Conservation (phyloP, 78 protist species). For the Cavenderia fasciculata region DNA sequence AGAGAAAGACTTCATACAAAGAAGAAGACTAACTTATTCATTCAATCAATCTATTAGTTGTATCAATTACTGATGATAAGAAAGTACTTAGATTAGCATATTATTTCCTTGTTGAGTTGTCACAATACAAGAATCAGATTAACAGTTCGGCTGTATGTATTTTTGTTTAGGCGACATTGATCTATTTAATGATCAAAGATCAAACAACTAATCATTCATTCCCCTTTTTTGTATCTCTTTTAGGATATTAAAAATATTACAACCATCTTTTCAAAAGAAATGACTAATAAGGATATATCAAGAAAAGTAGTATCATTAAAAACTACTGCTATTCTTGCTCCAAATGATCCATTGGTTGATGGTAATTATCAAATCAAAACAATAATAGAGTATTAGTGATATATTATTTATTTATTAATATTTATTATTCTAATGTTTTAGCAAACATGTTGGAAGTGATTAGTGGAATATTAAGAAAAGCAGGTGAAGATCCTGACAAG, state of each 20-base stretch:
- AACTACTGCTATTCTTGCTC: conserved; percentile 67
- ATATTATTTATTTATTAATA: neutral
- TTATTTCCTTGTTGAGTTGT: conserved; percentile 53
- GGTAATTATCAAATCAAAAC: neutral
- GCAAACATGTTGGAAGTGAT: conserved; percentile 64
- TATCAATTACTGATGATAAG: conserved; percentile 52
- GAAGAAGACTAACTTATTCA: too few relatives aligned
- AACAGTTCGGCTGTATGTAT: conserved; percentile 63
- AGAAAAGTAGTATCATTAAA: conserved; percentile 73
- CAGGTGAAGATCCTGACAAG: conserved; percentile 69
- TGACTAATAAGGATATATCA: conserved; percentile 65
- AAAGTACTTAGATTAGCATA: conserved; percentile 55
- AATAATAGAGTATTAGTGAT: neutral
- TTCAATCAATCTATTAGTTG: neutral
- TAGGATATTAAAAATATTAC: conserved; percentile 69
- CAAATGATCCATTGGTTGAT: conserved; percentile 61
- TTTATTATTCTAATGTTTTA: neutral
- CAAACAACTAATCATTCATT: too few relatives aligned
- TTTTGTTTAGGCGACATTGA: neutral
- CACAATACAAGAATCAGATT: conserved; percentile 44
- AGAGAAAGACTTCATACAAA: too few relatives aligned
- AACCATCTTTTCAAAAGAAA: conserved; percentile 52
- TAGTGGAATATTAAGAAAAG: conserved; percentile 71
- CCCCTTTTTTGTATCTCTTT: neutral
- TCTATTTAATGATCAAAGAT: neutral